These are phyloP conservation scores for Fraxinus americana DNA, from an alignment of 257 asterid genomes.

Conservation along the genomic window DNA sequence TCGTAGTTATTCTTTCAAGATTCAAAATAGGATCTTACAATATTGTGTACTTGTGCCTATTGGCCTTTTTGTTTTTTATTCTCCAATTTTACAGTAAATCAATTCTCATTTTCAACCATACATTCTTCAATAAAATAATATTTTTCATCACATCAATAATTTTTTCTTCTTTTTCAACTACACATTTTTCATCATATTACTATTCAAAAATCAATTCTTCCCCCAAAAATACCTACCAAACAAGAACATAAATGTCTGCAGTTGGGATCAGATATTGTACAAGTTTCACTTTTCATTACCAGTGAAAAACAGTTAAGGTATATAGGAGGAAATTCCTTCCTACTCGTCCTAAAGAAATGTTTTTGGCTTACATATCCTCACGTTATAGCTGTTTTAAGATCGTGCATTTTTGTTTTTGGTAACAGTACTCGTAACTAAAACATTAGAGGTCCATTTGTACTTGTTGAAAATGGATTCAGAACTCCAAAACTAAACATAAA, in stretches of 20 bases:
- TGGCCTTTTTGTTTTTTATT: too few relatives aligned
- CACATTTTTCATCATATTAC: too few relatives aligned
- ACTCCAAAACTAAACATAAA: background rate
- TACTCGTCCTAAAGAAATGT: background rate
- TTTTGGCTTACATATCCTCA: background rate
- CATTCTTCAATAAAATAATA: too few relatives aligned
- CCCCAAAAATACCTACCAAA: too few relatives aligned
- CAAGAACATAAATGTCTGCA: background rate
- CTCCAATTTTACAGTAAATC: too few relatives aligned
- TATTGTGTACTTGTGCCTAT: too few relatives aligned
- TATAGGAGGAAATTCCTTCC: background rate
- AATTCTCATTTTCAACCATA: too few relatives aligned
- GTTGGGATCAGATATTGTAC: background rate
- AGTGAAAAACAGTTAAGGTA: background rate
- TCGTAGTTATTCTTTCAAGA: background rate
- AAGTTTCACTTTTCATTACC: background rate
- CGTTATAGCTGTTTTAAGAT: background rate
- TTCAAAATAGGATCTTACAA: background rate
- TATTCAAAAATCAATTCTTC: too few relatives aligned
- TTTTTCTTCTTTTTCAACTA: too few relatives aligned
- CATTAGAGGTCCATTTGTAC: background rate
- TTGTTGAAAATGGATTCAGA: background rate
- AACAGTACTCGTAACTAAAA: background rate
- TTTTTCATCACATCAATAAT: too few relatives aligned
- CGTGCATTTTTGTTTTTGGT: background rate